These are phyloP conservation scores for Dioscorea zingiberensis DNA, from an alignment of 106 monocot species.

Conservation along the genomic window DNA sequence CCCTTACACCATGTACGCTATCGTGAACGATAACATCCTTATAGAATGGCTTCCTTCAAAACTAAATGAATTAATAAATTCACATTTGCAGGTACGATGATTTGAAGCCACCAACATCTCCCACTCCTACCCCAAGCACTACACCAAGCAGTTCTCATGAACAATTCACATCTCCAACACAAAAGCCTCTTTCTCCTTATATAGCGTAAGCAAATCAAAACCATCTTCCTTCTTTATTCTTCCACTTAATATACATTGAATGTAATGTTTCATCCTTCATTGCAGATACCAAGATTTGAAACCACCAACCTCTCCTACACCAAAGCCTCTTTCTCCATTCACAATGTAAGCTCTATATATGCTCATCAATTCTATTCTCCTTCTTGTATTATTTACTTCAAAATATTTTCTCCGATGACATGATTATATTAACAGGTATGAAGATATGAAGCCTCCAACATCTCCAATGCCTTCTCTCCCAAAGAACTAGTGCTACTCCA, in stretches of 20 bases:
- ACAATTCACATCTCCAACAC: constrained; percentile 6
- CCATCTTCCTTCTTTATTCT: neutral
- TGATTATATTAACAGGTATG: constrained; percentile 30
- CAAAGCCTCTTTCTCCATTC: constrained; percentile 39
- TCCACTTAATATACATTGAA: neutral
- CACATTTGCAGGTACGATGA: constrained; percentile 35
- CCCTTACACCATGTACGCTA: constrained; percentile 50
- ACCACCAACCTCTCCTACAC: constrained; percentile 13
- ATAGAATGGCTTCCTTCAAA: neutral
- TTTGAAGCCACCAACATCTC: constrained; percentile 55
- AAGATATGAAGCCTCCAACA: constrained; percentile 59
- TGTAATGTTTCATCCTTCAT: neutral
- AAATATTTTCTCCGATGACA: too few relatives aligned
- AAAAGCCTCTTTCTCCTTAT: constrained; percentile 34
- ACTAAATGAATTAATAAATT: neutral
- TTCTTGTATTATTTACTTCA: neutral
- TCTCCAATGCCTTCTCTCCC: constrained; percentile 42
- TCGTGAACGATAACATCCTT: neutral
- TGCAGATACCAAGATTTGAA: constrained; percentile 25
- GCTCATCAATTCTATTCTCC: too few relatives aligned
- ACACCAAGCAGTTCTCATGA: neutral
- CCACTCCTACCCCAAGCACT: constrained; percentile 38
- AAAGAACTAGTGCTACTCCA: constrained; percentile 12
- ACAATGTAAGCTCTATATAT: constrained; percentile 22
- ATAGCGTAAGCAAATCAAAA: constrained; percentile 22